Evolutionary conservation across 78 protist genomes (phyloP).

Genomic region (Dictyostelium discoideum): DNA sequence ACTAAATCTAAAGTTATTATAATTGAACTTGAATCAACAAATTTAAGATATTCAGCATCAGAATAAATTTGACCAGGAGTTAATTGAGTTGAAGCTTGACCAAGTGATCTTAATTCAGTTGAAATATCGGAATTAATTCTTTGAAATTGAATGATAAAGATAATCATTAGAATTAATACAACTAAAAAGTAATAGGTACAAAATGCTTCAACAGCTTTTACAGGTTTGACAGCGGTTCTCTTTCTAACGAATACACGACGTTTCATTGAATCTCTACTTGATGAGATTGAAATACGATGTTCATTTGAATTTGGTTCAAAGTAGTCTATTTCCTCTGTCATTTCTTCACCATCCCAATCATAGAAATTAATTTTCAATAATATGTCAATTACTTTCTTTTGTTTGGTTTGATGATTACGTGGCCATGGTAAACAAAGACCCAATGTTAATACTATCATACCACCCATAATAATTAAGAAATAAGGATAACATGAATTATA

Average conservation of each 20-base stretch:
- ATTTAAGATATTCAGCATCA: conserved; percentile 31
- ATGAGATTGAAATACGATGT: not conserved
- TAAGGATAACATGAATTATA: conserved; percentile 67
- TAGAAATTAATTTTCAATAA: conserved; percentile 47
- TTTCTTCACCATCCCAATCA: conserved; percentile 68
- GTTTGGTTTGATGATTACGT: not conserved
- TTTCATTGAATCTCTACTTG: not conserved
- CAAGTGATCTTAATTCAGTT: conserved; percentile 35
- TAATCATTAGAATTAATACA: conserved; percentile 36
- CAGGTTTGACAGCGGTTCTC: conserved; percentile 48
- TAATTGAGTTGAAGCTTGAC: conserved; percentile 38
- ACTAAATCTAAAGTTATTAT: conserved; percentile 24
- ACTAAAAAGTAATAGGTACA: conserved; percentile 56
- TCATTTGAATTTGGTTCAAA: not conserved
- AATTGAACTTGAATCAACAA: conserved; percentile 38
- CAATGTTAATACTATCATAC: not conserved
- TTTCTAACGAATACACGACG: conserved; percentile 47
- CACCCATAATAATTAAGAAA: conserved; percentile 58
- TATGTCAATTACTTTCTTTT: not conserved
- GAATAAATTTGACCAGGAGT: not conserved
- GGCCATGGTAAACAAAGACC: conserved; percentile 68
- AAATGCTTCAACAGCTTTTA: conserved; percentile 61
- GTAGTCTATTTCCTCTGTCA: conserved; percentile 30
- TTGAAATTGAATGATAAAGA: conserved; percentile 66
- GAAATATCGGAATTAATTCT: conserved; percentile 22